These are phyloP conservation scores for Xerocomus minutiporus DNA, from an alignment of 1,284 basidiomycete species.

Conservation along the genomic window DNA sequence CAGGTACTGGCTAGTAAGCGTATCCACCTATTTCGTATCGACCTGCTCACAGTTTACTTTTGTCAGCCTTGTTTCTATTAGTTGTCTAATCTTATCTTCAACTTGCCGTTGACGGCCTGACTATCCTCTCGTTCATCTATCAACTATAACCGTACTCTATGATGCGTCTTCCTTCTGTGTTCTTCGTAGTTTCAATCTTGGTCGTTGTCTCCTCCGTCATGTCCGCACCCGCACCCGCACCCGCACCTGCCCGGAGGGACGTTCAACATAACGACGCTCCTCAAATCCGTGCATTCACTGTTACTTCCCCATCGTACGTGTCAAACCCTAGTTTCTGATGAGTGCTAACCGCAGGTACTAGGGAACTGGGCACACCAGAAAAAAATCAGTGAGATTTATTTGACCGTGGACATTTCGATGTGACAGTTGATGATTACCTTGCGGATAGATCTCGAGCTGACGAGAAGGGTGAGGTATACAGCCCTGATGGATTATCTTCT, in stretches of 20 bases:
- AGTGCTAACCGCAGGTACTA: not conserved
- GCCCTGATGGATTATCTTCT: not conserved
- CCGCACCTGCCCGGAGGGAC: not conserved
- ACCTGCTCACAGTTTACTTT: not conserved
- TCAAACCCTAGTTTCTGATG: not conserved
- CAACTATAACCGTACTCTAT: not conserved
- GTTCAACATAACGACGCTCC: not conserved
- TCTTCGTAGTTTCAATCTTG: not conserved
- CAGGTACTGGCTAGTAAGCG: not conserved
- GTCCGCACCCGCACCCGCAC: not conserved
- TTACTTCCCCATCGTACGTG: not conserved
- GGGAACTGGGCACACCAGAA: not conserved
- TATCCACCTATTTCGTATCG: not conserved
- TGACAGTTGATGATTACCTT: not conserved
- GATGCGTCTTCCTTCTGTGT: not conserved
- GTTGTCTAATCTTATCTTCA: not conserved
- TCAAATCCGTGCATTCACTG: not conserved
- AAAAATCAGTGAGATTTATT: no score
- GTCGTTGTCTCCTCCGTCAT: not conserved
- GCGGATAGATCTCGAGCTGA: not conserved
- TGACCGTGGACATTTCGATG: not conserved
- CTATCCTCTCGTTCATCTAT: not conserved
- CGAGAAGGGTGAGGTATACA: slow-evolving; percentile 23
- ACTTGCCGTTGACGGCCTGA: not conserved
- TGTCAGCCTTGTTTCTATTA: not conserved